Evolutionary conservation across 768 basidiomycete species (phyloP).

Genomic region (Neoboletus magnificus): DNA sequence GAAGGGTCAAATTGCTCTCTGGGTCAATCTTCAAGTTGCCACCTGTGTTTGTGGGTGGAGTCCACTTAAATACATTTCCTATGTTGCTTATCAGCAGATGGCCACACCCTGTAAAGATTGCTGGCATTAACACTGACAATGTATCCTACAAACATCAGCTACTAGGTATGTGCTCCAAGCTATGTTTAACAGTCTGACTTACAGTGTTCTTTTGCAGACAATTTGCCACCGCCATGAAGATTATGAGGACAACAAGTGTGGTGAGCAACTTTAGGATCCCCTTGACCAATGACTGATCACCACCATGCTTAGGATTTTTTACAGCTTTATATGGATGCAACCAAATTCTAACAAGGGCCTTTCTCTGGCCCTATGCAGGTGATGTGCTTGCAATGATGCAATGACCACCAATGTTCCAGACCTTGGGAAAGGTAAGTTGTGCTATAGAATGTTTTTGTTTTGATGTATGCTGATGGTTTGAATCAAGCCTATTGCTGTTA

Average conservation of each 20-base stretch:
- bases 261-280: not conserved
- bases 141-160: not conserved
- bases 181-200: not conserved
- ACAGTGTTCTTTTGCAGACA: not conserved
- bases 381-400: slow-evolving; percentile 6
- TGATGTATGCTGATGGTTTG: not conserved
- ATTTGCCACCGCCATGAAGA: not conserved
- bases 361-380: not conserved
- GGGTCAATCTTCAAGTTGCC: not conserved
- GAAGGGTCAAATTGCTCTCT: not conserved
- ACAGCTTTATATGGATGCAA: not conserved
- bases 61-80: not conserved
- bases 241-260: not conserved
- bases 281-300: not conserved
- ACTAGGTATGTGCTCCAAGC: too few relatives aligned
- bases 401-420: not conserved
- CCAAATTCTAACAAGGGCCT: slow-evolving; percentile 1
- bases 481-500: not conserved
- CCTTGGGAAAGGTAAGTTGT: not conserved
- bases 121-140: not conserved
- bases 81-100: not conserved
- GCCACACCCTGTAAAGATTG: not conserved
- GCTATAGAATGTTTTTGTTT: not conserved
- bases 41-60: not conserved
- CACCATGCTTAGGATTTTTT: too few relatives aligned